Evolutionary conservation across 2,329 filamentous ascomycete species (phyloP).

Genomic region (Ascochyta viciae-villosae): DNA sequence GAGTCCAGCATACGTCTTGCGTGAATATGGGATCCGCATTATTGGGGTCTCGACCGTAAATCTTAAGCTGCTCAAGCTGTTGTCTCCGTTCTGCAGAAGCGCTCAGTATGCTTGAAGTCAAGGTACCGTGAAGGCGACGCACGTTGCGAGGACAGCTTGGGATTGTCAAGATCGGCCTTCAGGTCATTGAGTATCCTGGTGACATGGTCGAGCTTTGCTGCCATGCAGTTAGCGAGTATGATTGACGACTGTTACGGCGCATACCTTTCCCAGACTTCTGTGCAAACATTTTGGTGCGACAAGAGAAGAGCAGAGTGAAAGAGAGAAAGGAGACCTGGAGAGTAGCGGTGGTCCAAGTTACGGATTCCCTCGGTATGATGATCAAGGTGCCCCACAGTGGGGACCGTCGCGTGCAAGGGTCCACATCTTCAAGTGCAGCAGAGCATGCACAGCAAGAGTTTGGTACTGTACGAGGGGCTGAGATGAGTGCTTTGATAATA

Average conservation of each 20-base stretch:
- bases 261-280: conserved; percentile 30
- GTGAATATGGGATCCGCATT: conserved; percentile 85
- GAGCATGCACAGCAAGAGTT: background rate
- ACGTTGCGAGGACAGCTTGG: conserved; percentile 67
- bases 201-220: conserved; percentile 74
- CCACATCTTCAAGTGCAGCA: background rate
- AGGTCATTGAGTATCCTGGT: conserved; percentile 69
- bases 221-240: conserved; percentile 16
- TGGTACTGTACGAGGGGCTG: too few relatives aligned
- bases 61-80: conserved; percentile 71
- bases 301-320: background rate
- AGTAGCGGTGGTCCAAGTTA: conserved; percentile 7
- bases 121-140: conserved; percentile 32
- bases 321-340: background rate
- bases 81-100: conserved; percentile 65
- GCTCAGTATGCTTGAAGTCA: background rate
- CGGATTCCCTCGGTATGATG: conserved; percentile 13
- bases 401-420: conserved; percentile 11
- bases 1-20: conserved; percentile 63
- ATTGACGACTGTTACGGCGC: background rate
- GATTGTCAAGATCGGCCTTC: conserved; percentile 66
- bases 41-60: conserved; percentile 74
- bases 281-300: background rate
- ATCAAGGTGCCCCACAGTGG: conserved; percentile 17
- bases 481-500: too few relatives aligned